Conservation (phyloP, 345 rosid genomes). For the Brassica nigra region DNA sequence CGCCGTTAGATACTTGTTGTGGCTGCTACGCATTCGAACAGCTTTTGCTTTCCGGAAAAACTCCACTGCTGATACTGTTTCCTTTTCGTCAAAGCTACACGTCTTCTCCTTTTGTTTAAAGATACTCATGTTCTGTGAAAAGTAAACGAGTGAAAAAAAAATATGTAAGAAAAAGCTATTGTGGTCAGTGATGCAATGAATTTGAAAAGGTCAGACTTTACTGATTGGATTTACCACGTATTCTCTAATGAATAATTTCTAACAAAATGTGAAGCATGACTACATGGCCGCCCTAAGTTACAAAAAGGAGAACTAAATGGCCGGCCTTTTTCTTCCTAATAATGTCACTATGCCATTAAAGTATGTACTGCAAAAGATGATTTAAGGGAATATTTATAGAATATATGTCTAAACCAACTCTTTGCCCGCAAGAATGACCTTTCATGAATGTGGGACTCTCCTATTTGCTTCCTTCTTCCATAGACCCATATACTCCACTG, state of each 20-base stretch:
- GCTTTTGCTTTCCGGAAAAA: slow-evolving; percentile 71
- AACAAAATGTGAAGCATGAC: not conserved
- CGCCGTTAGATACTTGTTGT: slow-evolving; percentile 71
- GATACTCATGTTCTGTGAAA: slow-evolving; percentile 16
- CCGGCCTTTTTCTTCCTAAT: not conserved
- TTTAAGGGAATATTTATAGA: slow-evolving; percentile 13
- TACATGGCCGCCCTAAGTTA: not conserved
- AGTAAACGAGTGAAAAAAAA: not conserved
- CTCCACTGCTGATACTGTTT: slow-evolving; percentile 57
- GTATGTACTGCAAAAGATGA: not conserved
- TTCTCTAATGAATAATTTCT: not conserved
- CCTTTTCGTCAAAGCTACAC: slow-evolving; percentile 30
- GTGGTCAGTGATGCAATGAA: not conserved
- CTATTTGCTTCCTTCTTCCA: not conserved
- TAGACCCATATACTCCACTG: not conserved
- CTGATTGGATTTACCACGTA: slow-evolving; percentile 23
- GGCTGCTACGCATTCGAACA: slow-evolving; percentile 71
- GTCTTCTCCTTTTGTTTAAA: slow-evolving; percentile 27
- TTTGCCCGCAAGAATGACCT: slow-evolving; percentile 34
- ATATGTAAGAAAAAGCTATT: not conserved
- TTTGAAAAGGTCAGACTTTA: slow-evolving; percentile 5
- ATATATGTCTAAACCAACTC: not conserved
- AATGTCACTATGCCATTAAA: not conserved
- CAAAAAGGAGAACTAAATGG: not conserved
- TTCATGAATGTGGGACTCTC: slow-evolving; percentile 39